phyloP scores from a whole-genome alignment of 192 early-diverging fungal genomes.

The Backusella liffmaniae region DNA sequence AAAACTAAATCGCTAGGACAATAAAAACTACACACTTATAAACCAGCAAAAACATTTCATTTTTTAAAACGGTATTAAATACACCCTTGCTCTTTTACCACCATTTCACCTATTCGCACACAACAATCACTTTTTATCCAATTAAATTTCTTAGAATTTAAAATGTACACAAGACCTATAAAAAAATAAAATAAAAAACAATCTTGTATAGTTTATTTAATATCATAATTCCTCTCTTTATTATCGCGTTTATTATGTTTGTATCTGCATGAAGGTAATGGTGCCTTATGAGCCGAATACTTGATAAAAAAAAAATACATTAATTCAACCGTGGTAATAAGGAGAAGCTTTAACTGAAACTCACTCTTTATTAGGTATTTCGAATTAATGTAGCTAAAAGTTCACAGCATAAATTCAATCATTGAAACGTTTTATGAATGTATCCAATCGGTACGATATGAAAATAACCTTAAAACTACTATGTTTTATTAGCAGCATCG shows the following conservation, averaged over 20 bases:
- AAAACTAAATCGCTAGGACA: background rate
- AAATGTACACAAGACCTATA: slow-evolving; percentile 8
- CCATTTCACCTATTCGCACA: background rate
- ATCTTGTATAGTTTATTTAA: background rate
- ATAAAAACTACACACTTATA: background rate
- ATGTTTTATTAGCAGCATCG: too few species aligned
- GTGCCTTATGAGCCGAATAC: background rate
- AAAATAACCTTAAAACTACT: too few species aligned
- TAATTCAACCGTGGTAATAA: background rate
- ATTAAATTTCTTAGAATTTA: slow-evolving; percentile 8
- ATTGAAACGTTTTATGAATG: too few species aligned
- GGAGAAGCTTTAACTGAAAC: background rate
- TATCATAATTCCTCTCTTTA: background rate
- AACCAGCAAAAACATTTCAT: slow-evolving; percentile 5
- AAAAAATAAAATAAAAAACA: background rate
- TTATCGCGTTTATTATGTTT: background rate
- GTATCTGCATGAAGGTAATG: background rate
- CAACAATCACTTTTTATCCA: slow-evolving; percentile 8
- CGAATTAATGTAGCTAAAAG: background rate
- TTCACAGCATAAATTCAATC: background rate
- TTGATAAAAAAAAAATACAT: background rate
- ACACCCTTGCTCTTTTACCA: background rate
- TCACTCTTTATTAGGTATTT: background rate
- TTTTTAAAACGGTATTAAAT: slow-evolving; percentile 9
- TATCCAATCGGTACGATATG: too few species aligned